A percentile compares a stretch with the other conserved stretches of the same genome.
Evolutionary conservation across 768 basidiomycete species (phyloP).

Genomic region (Lactarius akahatsu): DNA sequence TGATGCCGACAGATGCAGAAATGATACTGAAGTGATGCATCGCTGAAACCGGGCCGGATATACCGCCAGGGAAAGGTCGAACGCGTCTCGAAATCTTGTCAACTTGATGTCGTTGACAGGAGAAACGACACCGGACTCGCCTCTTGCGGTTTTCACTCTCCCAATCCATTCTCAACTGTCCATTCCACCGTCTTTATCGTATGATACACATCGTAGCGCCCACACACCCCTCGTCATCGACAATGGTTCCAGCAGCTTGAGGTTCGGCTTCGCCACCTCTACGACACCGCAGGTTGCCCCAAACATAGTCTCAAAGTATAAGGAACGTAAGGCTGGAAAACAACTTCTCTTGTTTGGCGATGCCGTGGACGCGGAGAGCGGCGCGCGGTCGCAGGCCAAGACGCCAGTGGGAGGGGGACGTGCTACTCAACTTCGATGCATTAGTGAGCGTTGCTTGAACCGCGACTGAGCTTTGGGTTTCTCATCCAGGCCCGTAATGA

Average conservation of each 20-base stretch:
- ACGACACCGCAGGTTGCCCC: slow-evolving; percentile 55
- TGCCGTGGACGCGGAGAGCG: slow-evolving; percentile 83
- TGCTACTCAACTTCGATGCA: slow-evolving; percentile 87
- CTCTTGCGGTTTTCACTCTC: slow-evolving; percentile 11
- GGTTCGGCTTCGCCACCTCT: slow-evolving; percentile 79
- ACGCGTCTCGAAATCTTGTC: background rate
- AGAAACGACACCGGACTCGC: slow-evolving; percentile 4
- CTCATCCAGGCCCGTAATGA: slow-evolving; percentile 21
- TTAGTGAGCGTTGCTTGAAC: slow-evolving; percentile 58
- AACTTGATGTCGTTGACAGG: background rate
- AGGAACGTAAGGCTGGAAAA: slow-evolving; percentile 82
- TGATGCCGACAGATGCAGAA: no score
- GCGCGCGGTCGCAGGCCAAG: slow-evolving; percentile 72
- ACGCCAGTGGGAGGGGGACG: slow-evolving; percentile 94
- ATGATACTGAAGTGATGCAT: background rate
- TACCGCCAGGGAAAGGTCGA: background rate
- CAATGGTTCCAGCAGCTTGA: slow-evolving; percentile 80
- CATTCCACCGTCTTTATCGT: slow-evolving; percentile 13
- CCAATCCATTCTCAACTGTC: slow-evolving; percentile 24
- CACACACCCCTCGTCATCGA: slow-evolving; percentile 78
- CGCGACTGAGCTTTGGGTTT: background rate
- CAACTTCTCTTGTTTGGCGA: slow-evolving; percentile 87
- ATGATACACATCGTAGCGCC: slow-evolving; percentile 19
- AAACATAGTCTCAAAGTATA: slow-evolving; percentile 83
- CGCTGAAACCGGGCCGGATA: background rate